Evolutionary conservation across 345 rosid genomes (phyloP), one percentile per base, ranked within the genome.

Genomic region (Populus euphratica): DNA sequence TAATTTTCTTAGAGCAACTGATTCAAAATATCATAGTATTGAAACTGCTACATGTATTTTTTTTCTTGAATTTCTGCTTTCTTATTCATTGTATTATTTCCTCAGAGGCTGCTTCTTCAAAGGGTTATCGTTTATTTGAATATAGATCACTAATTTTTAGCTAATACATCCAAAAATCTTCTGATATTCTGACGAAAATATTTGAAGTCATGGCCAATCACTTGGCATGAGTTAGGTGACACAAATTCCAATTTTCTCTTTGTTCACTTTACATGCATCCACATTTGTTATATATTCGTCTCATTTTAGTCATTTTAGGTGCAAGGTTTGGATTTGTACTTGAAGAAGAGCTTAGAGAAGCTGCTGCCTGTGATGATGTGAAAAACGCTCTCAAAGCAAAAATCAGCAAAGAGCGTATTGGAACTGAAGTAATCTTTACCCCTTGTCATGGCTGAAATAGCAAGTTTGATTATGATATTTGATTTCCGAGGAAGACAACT

Each of bases 401-500:
- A 87, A 83, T 95, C 70, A 93, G 98, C 84, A 91, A 87, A 87
- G 99, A 95, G 87, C 98, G 98, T 70, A 79, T 95, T 7, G 99
- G 99, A 73, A 86, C 85, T 77, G 99, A 95, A 87, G 96, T 94
- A 88, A 47, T 77, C 89, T 87, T 68, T 8, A 7, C 70, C 72
- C 5, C 69, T 72, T 74, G 59, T 63, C 21, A 38, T 68, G 59
- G 72, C 49, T 63, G 62, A 41, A 36, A 23, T 73, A 38, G 50
- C 47, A 47, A 44, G 44, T 69, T 68, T 75, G 31, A 73, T 70
- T 31, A 49, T 72, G 47, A 70, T 73, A 27, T 84, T 38, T 67
- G 52, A 77, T 80, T 38, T 80, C 23, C 43, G 50, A 47, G 21
- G 18, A 64, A 62, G 13, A 67, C 31, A 61, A 33, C 41, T 59